Evolutionary conservation across 805 yeast species (phyloP).

Genomic region (Candida incommunis): DNA sequence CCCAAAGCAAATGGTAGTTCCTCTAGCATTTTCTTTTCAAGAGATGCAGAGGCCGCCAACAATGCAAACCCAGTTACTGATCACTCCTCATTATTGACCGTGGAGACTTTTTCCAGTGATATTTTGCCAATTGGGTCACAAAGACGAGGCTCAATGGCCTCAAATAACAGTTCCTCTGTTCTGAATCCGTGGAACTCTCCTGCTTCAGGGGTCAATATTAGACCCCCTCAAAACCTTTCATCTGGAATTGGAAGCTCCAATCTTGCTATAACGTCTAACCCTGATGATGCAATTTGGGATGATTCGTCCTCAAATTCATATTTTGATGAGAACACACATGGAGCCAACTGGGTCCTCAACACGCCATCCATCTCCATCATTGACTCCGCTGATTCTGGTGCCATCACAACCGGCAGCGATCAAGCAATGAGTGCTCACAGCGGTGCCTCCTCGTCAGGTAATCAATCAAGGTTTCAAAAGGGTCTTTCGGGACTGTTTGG

Average conservation of each 20-base stretch:
- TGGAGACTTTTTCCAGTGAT: slow-evolving; percentile 1
- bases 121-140: slow-evolving; percentile 9
- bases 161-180: background rate
- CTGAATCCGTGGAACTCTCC: slow-evolving; percentile 1
- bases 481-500: slow-evolving; percentile 10
- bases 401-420: background rate
- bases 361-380: background rate
- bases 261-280: background rate
- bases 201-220: background rate
- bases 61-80: no score
- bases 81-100: background rate
- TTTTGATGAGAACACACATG: background rate
- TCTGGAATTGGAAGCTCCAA: background rate
- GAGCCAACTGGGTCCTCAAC: background rate
- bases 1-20: background rate
- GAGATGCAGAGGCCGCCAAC: no score
- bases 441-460: background rate
- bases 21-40: background rate
- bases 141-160: slow-evolving; percentile 4
- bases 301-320: background rate
- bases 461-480: slow-evolving; percentile 7
- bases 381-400: background rate
- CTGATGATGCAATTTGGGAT: background rate
- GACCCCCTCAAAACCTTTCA: background rate
- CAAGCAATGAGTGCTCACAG: background rate